phyloP scores from a whole-genome alignment of 2,329 filamentous ascomycete species.

The Beauveria varroae region DNA sequence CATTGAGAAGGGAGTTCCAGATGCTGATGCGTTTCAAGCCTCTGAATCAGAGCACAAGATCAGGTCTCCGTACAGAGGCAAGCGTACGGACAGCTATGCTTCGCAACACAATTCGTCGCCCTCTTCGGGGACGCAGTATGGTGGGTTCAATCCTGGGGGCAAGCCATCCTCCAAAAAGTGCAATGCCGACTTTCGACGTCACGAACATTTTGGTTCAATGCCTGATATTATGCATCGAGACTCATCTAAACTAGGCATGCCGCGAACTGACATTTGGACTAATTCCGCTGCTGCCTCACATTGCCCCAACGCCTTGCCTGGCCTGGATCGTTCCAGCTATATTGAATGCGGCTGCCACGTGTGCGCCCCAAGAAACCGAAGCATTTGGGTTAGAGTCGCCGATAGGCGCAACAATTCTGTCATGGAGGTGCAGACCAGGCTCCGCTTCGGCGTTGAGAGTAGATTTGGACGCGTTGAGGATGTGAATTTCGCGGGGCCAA shows the following conservation, averaged over 20 bases:
- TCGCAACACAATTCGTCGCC: background rate
- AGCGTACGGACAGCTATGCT: background rate
- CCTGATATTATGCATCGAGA: background rate
- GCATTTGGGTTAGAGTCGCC: slow-evolving; percentile 21
- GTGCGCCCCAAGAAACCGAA: slow-evolving; percentile 25
- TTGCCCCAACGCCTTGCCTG: background rate
- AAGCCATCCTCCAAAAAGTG: background rate
- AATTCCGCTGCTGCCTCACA: background rate
- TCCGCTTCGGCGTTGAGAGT: slow-evolving; percentile 22
- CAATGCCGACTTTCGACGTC: background rate
- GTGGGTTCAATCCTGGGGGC: background rate
- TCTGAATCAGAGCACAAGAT: background rate
- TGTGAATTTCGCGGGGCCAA: slow-evolving; percentile 13
- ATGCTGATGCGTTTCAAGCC: too few relatives aligned
- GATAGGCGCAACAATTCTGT: slow-evolving; percentile 14
- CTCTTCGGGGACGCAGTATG: background rate
- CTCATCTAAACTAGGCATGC: background rate
- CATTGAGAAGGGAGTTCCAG: background rate
- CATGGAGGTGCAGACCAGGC: slow-evolving; percentile 20
- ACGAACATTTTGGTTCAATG: background rate
- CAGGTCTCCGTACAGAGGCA: background rate
- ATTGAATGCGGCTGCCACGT: slow-evolving; percentile 21
- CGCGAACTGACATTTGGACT: background rate
- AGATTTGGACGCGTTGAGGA: slow-evolving; percentile 26
- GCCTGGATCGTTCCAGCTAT: slow-evolving; percentile 15